These are phyloP conservation scores for Cystoderma amianthinum DNA, from an alignment of 768 basidiomycete species.

Conservation along the genomic window DNA sequence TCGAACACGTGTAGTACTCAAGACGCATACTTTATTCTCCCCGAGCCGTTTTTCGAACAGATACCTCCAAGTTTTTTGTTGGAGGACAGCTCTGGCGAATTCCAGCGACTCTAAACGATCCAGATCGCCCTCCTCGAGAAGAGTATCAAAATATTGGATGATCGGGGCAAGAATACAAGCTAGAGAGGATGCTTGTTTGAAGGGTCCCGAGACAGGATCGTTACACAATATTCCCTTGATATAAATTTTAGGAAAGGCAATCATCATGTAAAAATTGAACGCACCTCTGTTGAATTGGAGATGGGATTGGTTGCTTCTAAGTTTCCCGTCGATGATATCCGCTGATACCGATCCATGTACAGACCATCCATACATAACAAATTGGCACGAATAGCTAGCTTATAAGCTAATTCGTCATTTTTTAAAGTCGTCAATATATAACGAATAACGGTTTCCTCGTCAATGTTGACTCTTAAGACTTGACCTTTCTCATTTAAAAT, in stretches of 20 bases:
- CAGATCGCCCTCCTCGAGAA: constrained; percentile 43
- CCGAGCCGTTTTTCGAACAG: constrained; percentile 98
- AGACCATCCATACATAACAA: constrained; percentile 97
- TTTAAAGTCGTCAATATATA: constrained; percentile 92
- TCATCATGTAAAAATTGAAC: too few relatives aligned
- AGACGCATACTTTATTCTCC: constrained; percentile 81
- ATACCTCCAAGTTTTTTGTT: constrained; percentile 95
- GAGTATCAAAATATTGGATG: neutral
- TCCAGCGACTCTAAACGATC: constrained; percentile 95
- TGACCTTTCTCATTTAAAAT: constrained; percentile 99
- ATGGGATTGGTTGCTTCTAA: constrained; percentile 96
- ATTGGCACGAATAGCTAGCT: constrained; percentile 92
- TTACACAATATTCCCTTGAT: too few relatives aligned
- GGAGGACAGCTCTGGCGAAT: constrained; percentile 90
- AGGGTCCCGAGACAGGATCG: too few relatives aligned
- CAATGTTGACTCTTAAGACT: constrained; percentile 95
- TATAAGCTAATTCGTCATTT: constrained; percentile 97
- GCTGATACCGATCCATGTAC: constrained; percentile 90
- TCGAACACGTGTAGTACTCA: neutral
- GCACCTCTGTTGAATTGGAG: too few relatives aligned
- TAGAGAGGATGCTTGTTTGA: too few relatives aligned
- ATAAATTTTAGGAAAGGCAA: too few relatives aligned
- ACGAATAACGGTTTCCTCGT: constrained; percentile 93
- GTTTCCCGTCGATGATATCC: constrained; percentile 83
- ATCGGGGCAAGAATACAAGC: constrained; percentile 72